phyloP scores from a whole-genome alignment of 2,329 filamentous ascomycete genomes.

The Colletotrichum sp. region DNA sequence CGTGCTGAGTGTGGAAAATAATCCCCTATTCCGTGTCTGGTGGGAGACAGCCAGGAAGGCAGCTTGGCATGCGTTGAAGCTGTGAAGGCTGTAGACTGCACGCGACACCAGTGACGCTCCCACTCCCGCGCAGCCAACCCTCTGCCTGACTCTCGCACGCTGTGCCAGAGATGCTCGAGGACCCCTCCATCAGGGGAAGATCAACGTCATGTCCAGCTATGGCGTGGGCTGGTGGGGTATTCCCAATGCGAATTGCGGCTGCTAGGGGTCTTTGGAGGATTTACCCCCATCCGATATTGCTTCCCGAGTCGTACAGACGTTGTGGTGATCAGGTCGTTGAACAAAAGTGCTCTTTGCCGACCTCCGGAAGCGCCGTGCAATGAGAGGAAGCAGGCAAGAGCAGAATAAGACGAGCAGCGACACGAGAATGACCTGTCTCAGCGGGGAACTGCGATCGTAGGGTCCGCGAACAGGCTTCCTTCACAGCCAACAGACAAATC shows the following conservation, averaged over 20 bases:
- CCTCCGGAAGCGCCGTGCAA: neutral
- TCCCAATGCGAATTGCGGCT: neutral
- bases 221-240: slow-evolving; percentile 14
- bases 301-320: neutral
- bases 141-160: neutral
- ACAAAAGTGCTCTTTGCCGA: neutral
- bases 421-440: neutral
- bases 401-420: neutral
- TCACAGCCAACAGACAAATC: slow-evolving; percentile 21
- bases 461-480: slow-evolving; percentile 10
- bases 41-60: neutral
- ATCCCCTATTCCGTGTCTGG: neutral
- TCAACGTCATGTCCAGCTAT: slow-evolving; percentile 12
- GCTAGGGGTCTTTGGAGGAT: neutral
- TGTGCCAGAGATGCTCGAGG: neutral
- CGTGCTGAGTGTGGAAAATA: neutral
- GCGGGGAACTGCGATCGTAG: slow-evolving; percentile 8
- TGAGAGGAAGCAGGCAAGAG: neutral
- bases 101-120: slow-evolving; percentile 11
- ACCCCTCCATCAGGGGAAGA: slow-evolving; percentile 3
- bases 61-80: neutral
- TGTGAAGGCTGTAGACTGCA: neutral
- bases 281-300: neutral
- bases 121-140: neutral
- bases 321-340: neutral